phyloP scores from a whole-genome alignment of 225 moss, liverwort and hornwort species.

The Physcomitrium patens region DNA sequence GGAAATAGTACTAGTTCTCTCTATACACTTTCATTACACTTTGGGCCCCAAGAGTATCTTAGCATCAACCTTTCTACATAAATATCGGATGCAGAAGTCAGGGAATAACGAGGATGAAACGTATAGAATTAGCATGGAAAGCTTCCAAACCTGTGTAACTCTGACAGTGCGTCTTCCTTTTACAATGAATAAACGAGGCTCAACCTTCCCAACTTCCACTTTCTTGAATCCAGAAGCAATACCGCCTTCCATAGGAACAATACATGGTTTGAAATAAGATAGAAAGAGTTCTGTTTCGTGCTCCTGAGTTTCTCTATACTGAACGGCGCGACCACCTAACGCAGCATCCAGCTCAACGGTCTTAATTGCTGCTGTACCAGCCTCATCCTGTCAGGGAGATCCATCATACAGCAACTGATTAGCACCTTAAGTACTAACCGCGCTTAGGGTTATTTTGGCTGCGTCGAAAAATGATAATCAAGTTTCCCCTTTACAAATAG shows the following conservation, averaged over 20 bases:
- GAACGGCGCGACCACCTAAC: constrained; percentile 81
- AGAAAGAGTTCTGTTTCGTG: constrained; percentile 74
- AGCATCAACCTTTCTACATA: not conserved
- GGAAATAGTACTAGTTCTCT: no score
- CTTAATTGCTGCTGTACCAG: constrained; percentile 73
- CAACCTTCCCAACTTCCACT: constrained; percentile 49
- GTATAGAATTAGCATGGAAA: not conserved
- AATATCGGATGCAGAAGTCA: not conserved
- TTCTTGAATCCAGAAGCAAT: constrained; percentile 70
- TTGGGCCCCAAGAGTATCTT: no score
- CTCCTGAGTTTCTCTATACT: constrained; percentile 73
- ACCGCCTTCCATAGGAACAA: constrained; percentile 73
- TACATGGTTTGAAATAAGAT: constrained; percentile 80
- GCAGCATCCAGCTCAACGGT: constrained; percentile 83
- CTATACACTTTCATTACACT: no score
- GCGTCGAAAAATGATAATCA: not conserved
- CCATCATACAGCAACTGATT: not conserved
- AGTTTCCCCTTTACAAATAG: not conserved
- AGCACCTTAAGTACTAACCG: not conserved
- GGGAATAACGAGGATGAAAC: not conserved
- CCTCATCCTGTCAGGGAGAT: constrained; percentile 61
- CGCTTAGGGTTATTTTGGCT: not conserved
- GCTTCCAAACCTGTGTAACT: constrained; percentile 58
- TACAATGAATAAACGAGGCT: constrained; percentile 59
- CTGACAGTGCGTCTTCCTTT: constrained; percentile 62